Evolutionary conservation across 2,329 filamentous ascomycete genomes (phyloP).

Genomic region (Aquanectria penicillioides): DNA sequence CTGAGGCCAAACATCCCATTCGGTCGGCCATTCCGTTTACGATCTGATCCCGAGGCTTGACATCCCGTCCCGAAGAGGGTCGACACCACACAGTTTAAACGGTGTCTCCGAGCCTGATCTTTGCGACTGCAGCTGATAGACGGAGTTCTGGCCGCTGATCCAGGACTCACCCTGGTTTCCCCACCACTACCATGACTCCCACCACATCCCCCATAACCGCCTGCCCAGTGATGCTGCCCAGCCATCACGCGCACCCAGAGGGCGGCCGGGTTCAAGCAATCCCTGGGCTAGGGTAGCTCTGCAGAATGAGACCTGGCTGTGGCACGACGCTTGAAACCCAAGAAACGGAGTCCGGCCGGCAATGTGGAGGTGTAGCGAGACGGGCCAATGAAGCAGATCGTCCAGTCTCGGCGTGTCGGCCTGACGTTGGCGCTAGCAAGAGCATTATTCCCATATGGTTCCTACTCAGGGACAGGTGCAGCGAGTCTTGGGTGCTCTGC

Average conservation of each 20-base stretch:
- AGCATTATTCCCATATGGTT: background rate
- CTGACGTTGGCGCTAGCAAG: slow-evolving; percentile 33
- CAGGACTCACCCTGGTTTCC: slow-evolving; percentile 16
- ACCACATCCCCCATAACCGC: slow-evolving; percentile 12
- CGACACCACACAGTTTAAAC: background rate
- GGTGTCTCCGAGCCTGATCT: slow-evolving; percentile 9
- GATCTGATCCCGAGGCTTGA: background rate
- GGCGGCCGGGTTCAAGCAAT: background rate
- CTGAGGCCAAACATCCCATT: slow-evolving; percentile 7
- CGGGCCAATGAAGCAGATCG: slow-evolving; percentile 25
- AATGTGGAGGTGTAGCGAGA: slow-evolving; percentile 13
- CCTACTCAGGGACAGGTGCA: background rate
- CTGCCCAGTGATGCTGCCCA: background rate
- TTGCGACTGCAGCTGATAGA: slow-evolving; percentile 14
- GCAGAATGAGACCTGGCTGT: slow-evolving; percentile 9
- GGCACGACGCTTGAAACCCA: background rate
- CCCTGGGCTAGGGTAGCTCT: slow-evolving; percentile 8
- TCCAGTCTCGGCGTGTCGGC: slow-evolving; percentile 24
- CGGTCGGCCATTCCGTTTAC: background rate
- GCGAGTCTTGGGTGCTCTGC: background rate
- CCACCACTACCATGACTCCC: slow-evolving; percentile 9
- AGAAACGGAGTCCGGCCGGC: slow-evolving; percentile 10
- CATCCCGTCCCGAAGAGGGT: slow-evolving; percentile 19
- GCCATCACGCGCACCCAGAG: slow-evolving; percentile 6
- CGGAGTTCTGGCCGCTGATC: slow-evolving; percentile 5